A percentile compares a stretch with the other conserved stretches of the same genome.
Conservation (phyloP, 2,329 filamentous ascomycete species). For the Cercospora sesami region DNA sequence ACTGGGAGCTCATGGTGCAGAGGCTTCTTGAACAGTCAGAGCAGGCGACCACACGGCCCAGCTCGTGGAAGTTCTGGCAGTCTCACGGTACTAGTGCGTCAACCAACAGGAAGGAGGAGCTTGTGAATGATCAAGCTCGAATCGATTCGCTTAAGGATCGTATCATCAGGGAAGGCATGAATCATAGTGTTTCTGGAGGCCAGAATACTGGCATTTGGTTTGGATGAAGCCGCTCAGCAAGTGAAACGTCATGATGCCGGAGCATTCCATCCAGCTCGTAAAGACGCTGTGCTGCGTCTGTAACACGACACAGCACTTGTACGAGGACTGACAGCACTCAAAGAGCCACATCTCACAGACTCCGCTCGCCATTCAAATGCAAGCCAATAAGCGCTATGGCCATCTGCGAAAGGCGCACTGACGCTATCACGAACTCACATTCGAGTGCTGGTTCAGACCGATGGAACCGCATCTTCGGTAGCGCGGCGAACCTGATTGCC, state of each 20-base stretch:
- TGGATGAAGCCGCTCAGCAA: slow-evolving; percentile 5
- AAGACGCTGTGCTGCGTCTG: neutral
- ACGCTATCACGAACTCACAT: neutral
- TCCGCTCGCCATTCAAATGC: neutral
- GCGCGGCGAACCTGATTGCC: neutral
- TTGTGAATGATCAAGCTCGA: slow-evolving; percentile 11
- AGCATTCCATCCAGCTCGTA: neutral
- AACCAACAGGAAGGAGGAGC: neutral
- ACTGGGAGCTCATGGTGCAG: slow-evolving; percentile 80
- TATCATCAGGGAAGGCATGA: slow-evolving; percentile 17
- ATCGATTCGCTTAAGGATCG: slow-evolving; percentile 17
- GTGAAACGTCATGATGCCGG: neutral
- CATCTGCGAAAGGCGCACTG: neutral
- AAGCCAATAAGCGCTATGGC: neutral
- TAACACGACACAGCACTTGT: neutral
- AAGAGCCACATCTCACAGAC: neutral
- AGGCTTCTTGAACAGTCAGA: slow-evolving; percentile 35
- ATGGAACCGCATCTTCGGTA: neutral
- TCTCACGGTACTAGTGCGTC: slow-evolving; percentile 21
- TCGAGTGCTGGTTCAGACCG: neutral
- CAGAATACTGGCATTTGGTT: slow-evolving; percentile 19
- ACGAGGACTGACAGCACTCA: neutral
- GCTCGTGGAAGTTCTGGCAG: slow-evolving; percentile 29
- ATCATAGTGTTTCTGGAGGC: slow-evolving; percentile 9
- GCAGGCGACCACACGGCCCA: slow-evolving; percentile 27